phyloP scores from a whole-genome alignment of 2,329 filamentous ascomycete genomes.

The Fusarium pilosicola region DNA sequence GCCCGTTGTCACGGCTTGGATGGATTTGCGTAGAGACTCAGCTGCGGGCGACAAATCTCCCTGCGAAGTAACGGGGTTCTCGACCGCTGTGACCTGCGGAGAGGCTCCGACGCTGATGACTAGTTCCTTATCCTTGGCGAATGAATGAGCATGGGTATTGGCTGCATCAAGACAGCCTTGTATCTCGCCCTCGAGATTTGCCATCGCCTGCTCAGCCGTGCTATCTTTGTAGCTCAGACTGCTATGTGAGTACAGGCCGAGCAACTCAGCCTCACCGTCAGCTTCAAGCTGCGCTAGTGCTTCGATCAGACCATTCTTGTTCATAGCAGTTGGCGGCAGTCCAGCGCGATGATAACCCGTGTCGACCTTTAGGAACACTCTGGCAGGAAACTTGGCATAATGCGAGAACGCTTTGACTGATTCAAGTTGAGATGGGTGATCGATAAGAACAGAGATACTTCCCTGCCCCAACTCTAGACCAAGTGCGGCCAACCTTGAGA shows the following conservation, averaged over 20 bases:
- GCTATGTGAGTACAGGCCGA: conserved; percentile 49
- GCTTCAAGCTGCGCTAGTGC: conserved; percentile 44
- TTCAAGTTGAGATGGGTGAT: conserved; percentile 62
- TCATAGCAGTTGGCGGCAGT: conserved; percentile 55
- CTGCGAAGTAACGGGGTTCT: conserved; percentile 35
- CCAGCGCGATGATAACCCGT: conserved; percentile 73
- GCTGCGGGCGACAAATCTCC: background rate
- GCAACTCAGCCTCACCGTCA: conserved; percentile 6
- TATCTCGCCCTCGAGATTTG: conserved; percentile 45
- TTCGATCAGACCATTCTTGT: conserved; percentile 51
- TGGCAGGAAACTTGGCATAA: conserved; percentile 43
- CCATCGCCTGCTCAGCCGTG: conserved; percentile 44
- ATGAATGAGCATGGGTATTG: conserved; percentile 4
- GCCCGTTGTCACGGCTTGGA: background rate
- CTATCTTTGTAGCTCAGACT: conserved; percentile 47
- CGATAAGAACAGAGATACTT: conserved; percentile 65
- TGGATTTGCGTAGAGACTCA: conserved; percentile 2
- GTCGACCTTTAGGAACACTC: conserved; percentile 70
- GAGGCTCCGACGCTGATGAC: conserved; percentile 48
- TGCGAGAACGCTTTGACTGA: conserved; percentile 46
- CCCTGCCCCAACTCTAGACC: conserved; percentile 56
- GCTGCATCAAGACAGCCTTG: conserved; percentile 45
- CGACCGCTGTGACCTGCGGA: conserved; percentile 44
- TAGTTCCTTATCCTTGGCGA: conserved; percentile 31
- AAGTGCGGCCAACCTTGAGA: conserved; percentile 60